Evolutionary conservation across 768 basidiomycete genomes (phyloP), one percentile per base, ranked within the genome.

Genomic region (Tulasnella sp.): DNA sequence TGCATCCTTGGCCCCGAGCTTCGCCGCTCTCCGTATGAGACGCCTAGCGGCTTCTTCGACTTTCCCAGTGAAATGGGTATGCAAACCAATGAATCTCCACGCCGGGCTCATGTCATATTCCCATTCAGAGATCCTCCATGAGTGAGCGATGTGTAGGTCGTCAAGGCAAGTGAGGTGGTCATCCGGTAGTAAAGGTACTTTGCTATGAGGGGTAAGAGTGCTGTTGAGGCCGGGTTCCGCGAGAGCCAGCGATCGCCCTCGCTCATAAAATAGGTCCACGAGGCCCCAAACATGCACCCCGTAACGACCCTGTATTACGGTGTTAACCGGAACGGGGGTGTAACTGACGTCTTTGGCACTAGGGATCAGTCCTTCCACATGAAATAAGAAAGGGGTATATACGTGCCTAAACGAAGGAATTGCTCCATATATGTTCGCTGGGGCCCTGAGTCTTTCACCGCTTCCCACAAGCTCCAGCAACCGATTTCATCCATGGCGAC

Each of bases 131-230:
- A 1, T 41, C 6, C 19, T 23, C 23, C 25, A 15, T 5, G 14
- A 36, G 9, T 29, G 29, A 6, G 35, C 29, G 40, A 60, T 63
- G 51, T 63, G 63, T n/a, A 63, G 42, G 34, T 50, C 55, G 45
- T 64, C 63, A 36, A 62, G 60, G 53, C 60, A 62, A 19, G 63
- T 27, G 29, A 64, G 25, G 12, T 64, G 63, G 14, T 63, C 60
- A 36, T 64, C 63, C 3, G 63, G 63, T 15, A n/a, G 61, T 25
- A 62, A 59, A 52, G 23, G 9, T 19, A 8, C 9, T 35, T 17
- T n/a, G 17, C 8, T 8, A 52, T 52, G 14, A 31, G 37, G 19
- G 52, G 34, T 11, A 49, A 29, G 1, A 27, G 52, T 6, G 52
- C 35, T 12, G 19, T 14, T 19, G 50, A n/a, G 32, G 15, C 35